phyloP scores from a whole-genome alignment of 2,329 filamentous ascomycete species.

The Colletotrichum horii region DNA sequence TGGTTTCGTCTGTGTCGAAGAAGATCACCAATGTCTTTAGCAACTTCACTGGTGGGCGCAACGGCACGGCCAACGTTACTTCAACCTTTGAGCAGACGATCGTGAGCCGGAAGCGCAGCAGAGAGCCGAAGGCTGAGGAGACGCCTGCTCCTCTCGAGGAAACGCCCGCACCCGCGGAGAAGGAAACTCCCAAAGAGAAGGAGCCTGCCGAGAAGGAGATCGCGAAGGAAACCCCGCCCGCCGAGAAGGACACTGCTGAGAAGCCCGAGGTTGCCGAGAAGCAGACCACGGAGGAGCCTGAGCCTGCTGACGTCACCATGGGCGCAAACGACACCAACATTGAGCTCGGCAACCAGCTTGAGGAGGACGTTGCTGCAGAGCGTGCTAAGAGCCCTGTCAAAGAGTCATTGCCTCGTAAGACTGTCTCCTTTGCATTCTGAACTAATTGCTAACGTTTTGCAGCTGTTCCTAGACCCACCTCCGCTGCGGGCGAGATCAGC shows the following conservation, averaged over 20 bases:
- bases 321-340: not conserved
- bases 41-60: not conserved
- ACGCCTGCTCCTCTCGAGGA: not conserved
- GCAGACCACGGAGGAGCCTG: not conserved
- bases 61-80: not conserved
- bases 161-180: not conserved
- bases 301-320: not conserved
- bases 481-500: constrained; percentile 3
- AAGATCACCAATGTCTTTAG: not conserved
- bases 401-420: not conserved
- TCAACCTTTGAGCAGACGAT: constrained; percentile 7
- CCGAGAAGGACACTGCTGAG: not conserved
- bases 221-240: not conserved
- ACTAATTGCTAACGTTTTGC: not conserved
- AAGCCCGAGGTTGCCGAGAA: not conserved
- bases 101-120: constrained; percentile 13
- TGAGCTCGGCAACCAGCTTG: constrained; percentile 6
- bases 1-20: not conserved
- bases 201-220: not conserved
- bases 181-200: not conserved
- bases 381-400: constrained; percentile 6
- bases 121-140: not conserved
- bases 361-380: not conserved
- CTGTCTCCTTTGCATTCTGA: fast-evolving
- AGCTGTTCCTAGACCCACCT: not conserved